Conservation (phyloP, 1,284 basidiomycete species). For the Cutaneotrichosporon sp. region DNA sequence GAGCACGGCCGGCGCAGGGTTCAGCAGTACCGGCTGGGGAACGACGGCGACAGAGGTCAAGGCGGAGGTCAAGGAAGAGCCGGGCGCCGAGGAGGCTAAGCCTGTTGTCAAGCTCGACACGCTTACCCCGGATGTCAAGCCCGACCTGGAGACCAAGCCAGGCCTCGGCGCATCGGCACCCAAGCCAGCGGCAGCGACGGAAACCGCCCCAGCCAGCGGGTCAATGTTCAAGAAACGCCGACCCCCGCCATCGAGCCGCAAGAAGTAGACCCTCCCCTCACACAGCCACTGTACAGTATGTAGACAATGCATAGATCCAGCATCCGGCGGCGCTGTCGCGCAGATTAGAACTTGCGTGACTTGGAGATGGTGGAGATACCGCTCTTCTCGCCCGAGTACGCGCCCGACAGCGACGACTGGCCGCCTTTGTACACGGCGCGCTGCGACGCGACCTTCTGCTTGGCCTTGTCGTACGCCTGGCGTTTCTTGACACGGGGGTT, state of each 20-base stretch:
- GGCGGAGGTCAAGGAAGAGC: background rate
- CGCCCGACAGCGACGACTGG: slow-evolving; percentile 51
- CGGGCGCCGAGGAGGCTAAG: background rate
- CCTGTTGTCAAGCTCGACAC: slow-evolving; percentile 18
- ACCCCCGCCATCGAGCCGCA: slow-evolving; percentile 36
- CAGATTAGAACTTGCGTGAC: slow-evolving; percentile 60
- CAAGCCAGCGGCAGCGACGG: background rate
- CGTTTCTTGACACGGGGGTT: slow-evolving; percentile 96
- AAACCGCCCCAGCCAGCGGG: slow-evolving; percentile 10
- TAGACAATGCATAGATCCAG: slow-evolving; percentile 1
- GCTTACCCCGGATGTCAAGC: background rate
- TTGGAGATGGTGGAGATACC: slow-evolving; percentile 86
- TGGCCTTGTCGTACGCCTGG: slow-evolving; percentile 83
- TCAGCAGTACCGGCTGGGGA: slow-evolving; percentile 4
- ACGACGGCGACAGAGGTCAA: slow-evolving; percentile 3
- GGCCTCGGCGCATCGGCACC: background rate
- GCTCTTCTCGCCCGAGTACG: slow-evolving; percentile 54
- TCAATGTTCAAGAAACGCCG: slow-evolving; percentile 49
- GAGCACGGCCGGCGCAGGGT: slow-evolving; percentile 2
- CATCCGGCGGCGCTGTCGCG: too few relatives aligned
- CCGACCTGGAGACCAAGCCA: background rate
- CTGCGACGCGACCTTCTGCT: slow-evolving; percentile 81
- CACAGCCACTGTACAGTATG: background rate
- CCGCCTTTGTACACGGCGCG: slow-evolving; percentile 85
- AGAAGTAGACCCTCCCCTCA: slow-evolving; percentile 24